These are phyloP conservation scores for Cystofilobasidium ferigula DNA, from an alignment of 768 basidiomycete species.

Conservation along the genomic window DNA sequence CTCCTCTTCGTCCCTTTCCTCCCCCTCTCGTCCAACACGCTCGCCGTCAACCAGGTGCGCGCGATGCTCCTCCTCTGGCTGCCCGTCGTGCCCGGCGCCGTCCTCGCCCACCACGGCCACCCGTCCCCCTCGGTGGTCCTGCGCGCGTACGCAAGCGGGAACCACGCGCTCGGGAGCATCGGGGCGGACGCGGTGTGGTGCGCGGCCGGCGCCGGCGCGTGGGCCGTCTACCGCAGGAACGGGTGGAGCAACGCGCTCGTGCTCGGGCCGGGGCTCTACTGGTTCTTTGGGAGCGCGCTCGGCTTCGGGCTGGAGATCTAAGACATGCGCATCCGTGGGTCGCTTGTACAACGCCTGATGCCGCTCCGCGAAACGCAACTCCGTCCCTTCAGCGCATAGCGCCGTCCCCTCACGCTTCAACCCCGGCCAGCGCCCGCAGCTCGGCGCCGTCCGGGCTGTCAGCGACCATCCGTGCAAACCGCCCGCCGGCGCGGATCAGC, in stretches of 20 bases:
- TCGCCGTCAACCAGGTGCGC: neutral
- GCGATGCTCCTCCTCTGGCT: neutral
- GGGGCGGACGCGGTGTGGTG: neutral
- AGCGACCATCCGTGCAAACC: constrained; percentile 13
- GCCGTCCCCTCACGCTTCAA: no score
- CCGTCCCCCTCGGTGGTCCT: neutral
- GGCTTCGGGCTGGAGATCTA: neutral
- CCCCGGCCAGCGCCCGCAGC: constrained; percentile 1
- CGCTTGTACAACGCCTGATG: no score
- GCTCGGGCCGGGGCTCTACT: neutral
- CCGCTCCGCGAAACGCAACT: no score
- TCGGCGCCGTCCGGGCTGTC: constrained; percentile 9
- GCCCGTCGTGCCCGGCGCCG: neutral
- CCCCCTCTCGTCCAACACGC: no score
- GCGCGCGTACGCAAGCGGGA: neutral
- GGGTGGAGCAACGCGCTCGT: neutral
- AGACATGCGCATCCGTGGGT: neutral
- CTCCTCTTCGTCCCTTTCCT: constrained; percentile 1
- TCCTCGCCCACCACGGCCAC: neutral
- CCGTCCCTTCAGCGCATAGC: no score
- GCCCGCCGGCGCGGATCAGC: neutral
- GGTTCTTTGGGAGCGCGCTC: neutral
- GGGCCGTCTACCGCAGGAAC: neutral
- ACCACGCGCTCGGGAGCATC: neutral
- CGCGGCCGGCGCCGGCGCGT: neutral